Evolutionary conservation across 495 filamentous ascomycete genomes (phyloP).

Genomic region (Neurospora cerealis): DNA sequence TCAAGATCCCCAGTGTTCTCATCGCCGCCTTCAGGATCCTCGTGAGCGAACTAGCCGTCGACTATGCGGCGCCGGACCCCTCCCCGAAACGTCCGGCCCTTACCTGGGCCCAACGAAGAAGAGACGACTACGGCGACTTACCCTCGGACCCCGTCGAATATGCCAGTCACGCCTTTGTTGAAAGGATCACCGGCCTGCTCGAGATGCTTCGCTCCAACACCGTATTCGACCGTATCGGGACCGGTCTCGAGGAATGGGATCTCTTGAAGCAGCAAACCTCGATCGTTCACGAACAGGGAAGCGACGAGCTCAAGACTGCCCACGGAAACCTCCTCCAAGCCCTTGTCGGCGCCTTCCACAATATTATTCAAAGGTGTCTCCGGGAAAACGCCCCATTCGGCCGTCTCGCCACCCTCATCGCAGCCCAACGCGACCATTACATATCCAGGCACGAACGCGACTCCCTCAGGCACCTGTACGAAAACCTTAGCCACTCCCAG

Average conservation of each 20-base stretch:
- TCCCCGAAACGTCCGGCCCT: not conserved
- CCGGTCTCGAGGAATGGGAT: constrained; percentile 9
- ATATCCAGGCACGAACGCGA: constrained; percentile 4
- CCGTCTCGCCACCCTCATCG: constrained; percentile 2
- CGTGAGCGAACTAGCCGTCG: constrained; percentile 44
- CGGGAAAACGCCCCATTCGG: not conserved
- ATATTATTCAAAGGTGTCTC: constrained; percentile 7
- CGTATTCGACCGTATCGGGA: constrained; percentile 6
- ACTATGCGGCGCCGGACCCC: constrained; percentile 47
- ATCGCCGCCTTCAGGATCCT: constrained; percentile 32
- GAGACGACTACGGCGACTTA: constrained; percentile 24
- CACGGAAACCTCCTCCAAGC: constrained; percentile 9
- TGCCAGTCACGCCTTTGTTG: constrained; percentile 14
- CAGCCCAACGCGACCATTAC: constrained; percentile 22
- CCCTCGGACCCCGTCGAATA: constrained; percentile 23
- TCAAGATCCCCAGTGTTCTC: constrained; percentile 25
- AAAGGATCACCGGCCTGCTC: constrained; percentile 13
- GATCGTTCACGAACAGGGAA: not conserved
- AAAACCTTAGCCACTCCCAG: constrained; percentile 14
- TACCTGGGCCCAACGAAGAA: constrained; percentile 15
- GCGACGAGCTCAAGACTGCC: constrained; percentile 35
- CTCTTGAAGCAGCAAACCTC: not conserved
- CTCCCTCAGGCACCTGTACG: constrained; percentile 9
- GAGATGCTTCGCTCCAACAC: constrained; percentile 8
- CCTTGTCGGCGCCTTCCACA: constrained; percentile 5